Base-by-base conservation (phyloP, 306 rosid species). In the Phaseolus lunatus region DNA sequence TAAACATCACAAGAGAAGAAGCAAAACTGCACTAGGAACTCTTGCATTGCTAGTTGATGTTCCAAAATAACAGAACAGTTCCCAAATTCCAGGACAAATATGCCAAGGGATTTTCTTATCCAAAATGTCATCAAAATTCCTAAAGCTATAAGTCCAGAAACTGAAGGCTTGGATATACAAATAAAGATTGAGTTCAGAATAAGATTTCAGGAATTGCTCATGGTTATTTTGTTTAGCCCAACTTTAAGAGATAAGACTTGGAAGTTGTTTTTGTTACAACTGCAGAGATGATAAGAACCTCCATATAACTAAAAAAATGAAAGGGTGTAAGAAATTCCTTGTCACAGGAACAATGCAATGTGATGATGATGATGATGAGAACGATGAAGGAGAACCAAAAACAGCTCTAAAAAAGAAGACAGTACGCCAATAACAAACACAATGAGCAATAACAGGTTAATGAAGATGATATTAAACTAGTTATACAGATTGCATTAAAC, bases 401-500 rank as follows among this genome's bases (percentile, higher is more conserved):
- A 39, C 7, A 47, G 33, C 16, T 31, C 35, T 29, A 14, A 2
- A 4, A 6, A 15, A 13, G 7, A 12, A 7, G 1, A 61, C 47
- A 44, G 61, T 37, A 41, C 7, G 33, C 13, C 50, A 75, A 75
- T 15, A 5, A 79, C 66, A 79, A 79, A 54, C 14, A 43, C 11
- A 48, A 43, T 56, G 59, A 67, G 37, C 54, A 65, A 68, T 18
- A 56, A 56, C 20, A 11, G 12, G 11, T 57, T 39, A 35, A 9
- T 23, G 62, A 9, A 11, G 63, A 61, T 61, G 77, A 24, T 24
- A 23, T 37, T 53, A 15, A 67, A 50, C 67, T 39, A 77, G 45
- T 37, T 61, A 61, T 61, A 29, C 13, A 61, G 10, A 61, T 61
- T 48, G 66, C 48, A 57, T 49, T 50, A 0, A 37, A 37, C 68